Conservation (phyloP, 2,329 filamentous ascomycete species). For the Elsinoe fawcettii region DNA sequence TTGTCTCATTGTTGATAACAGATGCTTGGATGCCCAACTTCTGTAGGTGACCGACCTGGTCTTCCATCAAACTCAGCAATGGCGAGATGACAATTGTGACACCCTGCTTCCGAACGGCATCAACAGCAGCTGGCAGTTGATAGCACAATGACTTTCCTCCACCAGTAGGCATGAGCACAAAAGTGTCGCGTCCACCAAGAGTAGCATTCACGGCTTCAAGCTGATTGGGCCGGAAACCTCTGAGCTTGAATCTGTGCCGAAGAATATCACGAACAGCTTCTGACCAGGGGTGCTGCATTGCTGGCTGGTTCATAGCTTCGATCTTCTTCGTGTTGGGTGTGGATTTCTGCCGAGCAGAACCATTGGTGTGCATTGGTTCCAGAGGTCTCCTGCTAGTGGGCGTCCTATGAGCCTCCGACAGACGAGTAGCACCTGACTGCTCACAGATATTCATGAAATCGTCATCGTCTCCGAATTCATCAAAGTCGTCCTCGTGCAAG, state of each 20-base stretch:
- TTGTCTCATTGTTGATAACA: slow-evolving; percentile 71
- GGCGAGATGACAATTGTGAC: slow-evolving; percentile 95
- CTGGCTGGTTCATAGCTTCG: slow-evolving; percentile 20
- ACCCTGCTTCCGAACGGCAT: slow-evolving; percentile 70
- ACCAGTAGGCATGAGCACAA: slow-evolving; percentile 95
- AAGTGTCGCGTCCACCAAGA: slow-evolving; percentile 75
- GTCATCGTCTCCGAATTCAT: slow-evolving; percentile 24
- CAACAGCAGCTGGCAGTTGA: slow-evolving; percentile 81
- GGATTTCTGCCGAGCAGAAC: slow-evolving; percentile 6
- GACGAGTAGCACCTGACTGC: slow-evolving; percentile 29
- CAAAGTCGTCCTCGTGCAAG: slow-evolving; percentile 21
- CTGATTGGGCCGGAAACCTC: slow-evolving; percentile 83
- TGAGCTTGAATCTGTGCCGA: slow-evolving; percentile 74
- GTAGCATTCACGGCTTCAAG: slow-evolving; percentile 95
- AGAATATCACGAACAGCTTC: slow-evolving; percentile 73
- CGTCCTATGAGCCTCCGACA: slow-evolving; percentile 37
- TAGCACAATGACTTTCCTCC: slow-evolving; percentile 97
- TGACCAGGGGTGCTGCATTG: slow-evolving; percentile 71
- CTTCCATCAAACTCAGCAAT: slow-evolving; percentile 90
- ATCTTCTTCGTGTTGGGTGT: slow-evolving; percentile 21
- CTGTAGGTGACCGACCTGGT: slow-evolving; percentile 80
- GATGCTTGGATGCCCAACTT: slow-evolving; percentile 69
- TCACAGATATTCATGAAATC: slow-evolving; percentile 32
- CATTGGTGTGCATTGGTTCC: slow-evolving; percentile 11
- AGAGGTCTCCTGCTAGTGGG: slow-evolving; percentile 31